Conservation (phyloP, 2,329 filamentous ascomycete genomes). For the Colletotrichum ledebouriae region DNA sequence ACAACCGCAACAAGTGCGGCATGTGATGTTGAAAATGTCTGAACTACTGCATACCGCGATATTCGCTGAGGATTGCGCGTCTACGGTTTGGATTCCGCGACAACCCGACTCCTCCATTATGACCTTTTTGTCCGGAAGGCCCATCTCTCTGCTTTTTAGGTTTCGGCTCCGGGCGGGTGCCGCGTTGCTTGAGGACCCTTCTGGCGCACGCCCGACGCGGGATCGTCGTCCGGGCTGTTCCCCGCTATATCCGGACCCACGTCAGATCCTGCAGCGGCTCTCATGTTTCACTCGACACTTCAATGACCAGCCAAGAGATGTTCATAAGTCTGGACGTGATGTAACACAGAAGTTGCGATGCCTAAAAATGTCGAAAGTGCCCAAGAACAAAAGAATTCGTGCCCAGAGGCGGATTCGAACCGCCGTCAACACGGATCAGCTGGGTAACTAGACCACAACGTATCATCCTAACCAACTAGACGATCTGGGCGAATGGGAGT, state of each 20-base stretch:
- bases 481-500: slow-evolving; percentile 32
- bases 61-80: no score
- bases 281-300: no score
- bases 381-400: not conserved
- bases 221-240: not conserved
- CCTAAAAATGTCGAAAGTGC: not conserved
- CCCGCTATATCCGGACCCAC: not conserved
- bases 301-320: no score
- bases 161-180: slow-evolving; percentile 3
- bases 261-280: not conserved
- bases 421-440: slow-evolving; percentile 41
- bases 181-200: slow-evolving; percentile 1
- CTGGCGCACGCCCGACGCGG: not conserved
- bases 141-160: not conserved
- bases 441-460: slow-evolving; percentile 40
- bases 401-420: slow-evolving; percentile 43
- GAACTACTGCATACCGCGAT: no score
- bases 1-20: not conserved
- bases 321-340: no score
- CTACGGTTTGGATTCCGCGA: not conserved
- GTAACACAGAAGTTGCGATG: no score
- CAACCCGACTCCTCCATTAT: not conserved
- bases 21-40: not conserved
- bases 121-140: not conserved
- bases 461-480: slow-evolving; percentile 43